Evolutionary conservation across 2,329 filamentous ascomycete species (phyloP).

Genomic region (Teratosphaeriaceae sp.): DNA sequence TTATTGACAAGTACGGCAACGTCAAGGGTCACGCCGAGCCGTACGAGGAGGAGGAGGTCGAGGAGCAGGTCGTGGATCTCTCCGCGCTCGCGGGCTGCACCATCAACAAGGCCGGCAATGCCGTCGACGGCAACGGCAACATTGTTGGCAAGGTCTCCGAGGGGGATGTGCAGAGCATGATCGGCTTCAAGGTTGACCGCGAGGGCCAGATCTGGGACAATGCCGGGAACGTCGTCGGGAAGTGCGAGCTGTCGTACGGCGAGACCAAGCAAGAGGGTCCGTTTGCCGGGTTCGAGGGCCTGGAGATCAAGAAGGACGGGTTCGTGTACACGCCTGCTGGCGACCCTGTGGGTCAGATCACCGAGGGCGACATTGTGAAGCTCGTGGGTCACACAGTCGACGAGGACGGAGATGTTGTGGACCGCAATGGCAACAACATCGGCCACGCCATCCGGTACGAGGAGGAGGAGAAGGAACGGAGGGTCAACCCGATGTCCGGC

Average conservation of each 20-base stretch:
- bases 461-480: slow-evolving; percentile 46
- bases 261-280: slow-evolving; percentile 45
- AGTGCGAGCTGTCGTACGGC: slow-evolving; percentile 51
- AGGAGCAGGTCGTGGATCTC: slow-evolving; percentile 43
- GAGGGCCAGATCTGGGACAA: slow-evolving; percentile 60
- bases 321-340: slow-evolving; percentile 43
- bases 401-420: slow-evolving; percentile 46
- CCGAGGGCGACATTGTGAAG: slow-evolving; percentile 46
- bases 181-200: slow-evolving; percentile 57
- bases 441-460: slow-evolving; percentile 49
- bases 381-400: slow-evolving; percentile 45
- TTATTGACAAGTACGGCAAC: slow-evolving; percentile 56
- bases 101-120: slow-evolving; percentile 58
- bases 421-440: slow-evolving; percentile 49
- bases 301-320: slow-evolving; percentile 53
- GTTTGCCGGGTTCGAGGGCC: slow-evolving; percentile 54
- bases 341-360: slow-evolving; percentile 43
- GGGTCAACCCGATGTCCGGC: slow-evolving; percentile 53
- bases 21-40: slow-evolving; percentile 55
- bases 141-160: slow-evolving; percentile 53
- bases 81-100: slow-evolving; percentile 55
- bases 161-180: slow-evolving; percentile 49
- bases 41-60: slow-evolving; percentile 41
- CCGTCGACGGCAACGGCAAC: slow-evolving; percentile 53
- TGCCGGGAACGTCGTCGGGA: slow-evolving; percentile 54